A percentile compares a stretch with the other conserved stretches of the same genome.
These are phyloP conservation scores for Cyclocybe cylindracea DNA, from an alignment of 768 basidiomycete species.

Conservation along the genomic window DNA sequence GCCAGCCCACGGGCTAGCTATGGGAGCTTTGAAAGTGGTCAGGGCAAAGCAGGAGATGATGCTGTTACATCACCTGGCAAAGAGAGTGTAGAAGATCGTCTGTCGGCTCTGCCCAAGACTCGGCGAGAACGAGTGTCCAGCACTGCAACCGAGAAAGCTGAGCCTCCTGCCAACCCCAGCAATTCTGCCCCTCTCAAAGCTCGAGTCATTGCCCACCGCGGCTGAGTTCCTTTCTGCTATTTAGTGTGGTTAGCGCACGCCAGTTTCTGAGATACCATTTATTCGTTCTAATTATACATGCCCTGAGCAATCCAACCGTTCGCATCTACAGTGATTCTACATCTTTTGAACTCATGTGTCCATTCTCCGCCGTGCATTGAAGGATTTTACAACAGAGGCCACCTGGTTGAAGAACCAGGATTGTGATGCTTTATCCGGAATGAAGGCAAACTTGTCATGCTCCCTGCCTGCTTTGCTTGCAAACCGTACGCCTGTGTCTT, in stretches of 20 bases:
- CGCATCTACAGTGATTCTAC: background rate
- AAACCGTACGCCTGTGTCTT: conserved; percentile 89
- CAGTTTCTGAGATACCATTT: conserved; percentile 13
- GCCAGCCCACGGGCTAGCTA: conserved; percentile 71
- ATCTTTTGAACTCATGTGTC: conserved; percentile 24
- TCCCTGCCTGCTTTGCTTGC: conserved; percentile 77
- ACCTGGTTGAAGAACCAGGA: conserved; percentile 83
- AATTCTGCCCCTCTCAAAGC: conserved; percentile 4
- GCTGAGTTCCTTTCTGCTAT: conserved; percentile 1
- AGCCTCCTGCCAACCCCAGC: conserved; percentile 27
- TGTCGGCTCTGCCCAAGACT: conserved; percentile 32
- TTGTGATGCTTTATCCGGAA: conserved; percentile 74
- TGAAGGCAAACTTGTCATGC: conserved; percentile 74
- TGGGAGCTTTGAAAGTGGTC: conserved; percentile 43
- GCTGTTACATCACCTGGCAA: conserved; percentile 6
- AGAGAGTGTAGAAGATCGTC: conserved; percentile 28
- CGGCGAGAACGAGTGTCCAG: conserved; percentile 60
- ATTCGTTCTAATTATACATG: conserved; percentile 14
- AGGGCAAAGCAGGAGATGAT: conserved; percentile 27
- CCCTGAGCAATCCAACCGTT: background rate
- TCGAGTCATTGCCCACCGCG: conserved; percentile 7
- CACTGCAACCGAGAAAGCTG: conserved; percentile 34
- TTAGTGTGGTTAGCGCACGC: background rate
- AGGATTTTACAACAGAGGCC: conserved; percentile 73
- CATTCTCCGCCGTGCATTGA: conserved; percentile 75